Conservation (phyloP, 768 basidiomycete species). For the Agaricus blazei region DNA sequence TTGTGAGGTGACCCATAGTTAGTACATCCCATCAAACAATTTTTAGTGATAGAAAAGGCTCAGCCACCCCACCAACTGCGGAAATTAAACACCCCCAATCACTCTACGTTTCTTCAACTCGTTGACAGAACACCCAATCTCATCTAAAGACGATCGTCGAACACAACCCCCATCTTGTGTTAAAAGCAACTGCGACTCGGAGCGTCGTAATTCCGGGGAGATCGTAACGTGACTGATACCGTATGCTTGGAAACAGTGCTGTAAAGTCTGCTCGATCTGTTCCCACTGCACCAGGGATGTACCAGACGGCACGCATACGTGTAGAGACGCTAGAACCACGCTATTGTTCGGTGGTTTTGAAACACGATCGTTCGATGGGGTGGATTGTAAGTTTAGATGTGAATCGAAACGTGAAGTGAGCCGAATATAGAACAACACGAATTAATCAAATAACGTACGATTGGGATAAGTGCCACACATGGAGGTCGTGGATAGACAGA, state of each 20-base stretch:
- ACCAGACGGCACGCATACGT: constrained; percentile 45
- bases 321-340: constrained; percentile 48
- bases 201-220: constrained; percentile 40
- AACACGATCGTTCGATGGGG: background rate
- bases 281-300: constrained; percentile 47
- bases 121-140: constrained; percentile 38
- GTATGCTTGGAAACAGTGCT: constrained; percentile 47
- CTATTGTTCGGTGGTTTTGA: constrained; percentile 17
- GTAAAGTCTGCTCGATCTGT: constrained; percentile 40
- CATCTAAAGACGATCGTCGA: constrained; percentile 31
- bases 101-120: constrained; percentile 31
- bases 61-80: background rate
- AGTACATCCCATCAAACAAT: too few relatives aligned
- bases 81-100: constrained; percentile 9
- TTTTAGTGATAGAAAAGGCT: background rate
- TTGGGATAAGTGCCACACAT: constrained; percentile 54
- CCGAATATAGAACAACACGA: constrained; percentile 1
- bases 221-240: constrained; percentile 53
- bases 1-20: too few relatives aligned
- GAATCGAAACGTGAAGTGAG: constrained; percentile 1
- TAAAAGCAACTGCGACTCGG: constrained; percentile 22
- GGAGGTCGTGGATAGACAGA: constrained; percentile 43
- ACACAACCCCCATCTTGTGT: constrained; percentile 25
- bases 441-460: constrained; percentile 28
- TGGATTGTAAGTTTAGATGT: background rate